Base-by-base conservation (phyloP, 148 eudicot genomes). In the Rhododendron simsii region DNA sequence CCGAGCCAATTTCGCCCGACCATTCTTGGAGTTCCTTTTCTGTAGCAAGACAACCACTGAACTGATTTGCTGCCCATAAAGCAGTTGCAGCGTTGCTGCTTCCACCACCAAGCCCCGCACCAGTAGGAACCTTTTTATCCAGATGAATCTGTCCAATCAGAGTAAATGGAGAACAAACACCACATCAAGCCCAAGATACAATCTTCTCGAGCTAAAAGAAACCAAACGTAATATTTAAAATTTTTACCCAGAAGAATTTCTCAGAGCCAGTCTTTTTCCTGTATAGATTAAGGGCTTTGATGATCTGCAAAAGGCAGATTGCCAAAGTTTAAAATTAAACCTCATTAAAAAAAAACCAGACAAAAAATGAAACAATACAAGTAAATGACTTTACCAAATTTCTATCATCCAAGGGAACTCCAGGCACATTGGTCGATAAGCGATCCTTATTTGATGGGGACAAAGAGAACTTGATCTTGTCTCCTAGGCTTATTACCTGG, bases 31-130 rank as follows among this genome's bases (percentile, higher is more conserved):
- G 98, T 50, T 97, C 94, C 86, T 94, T 92, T 87, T 94, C 98
- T 20, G 96, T 89, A 28, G 96, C 99, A 91, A 94, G 86, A 83
- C 96, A 89, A 71, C 96, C 98, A 89, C 91, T 91, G 83, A 97
- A 97, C 75, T 94, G 98, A 90, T 97, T 97, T 86, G 96, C 98
- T 30, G 99, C 99, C 99, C 99, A 97, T 81, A 97, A 87, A 84
- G 99, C 92, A 83, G 99, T 97, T 69, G 99, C 99, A 83, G 99
- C 99, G 85, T 97, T 97, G 85, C 99, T 94, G 88, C 99, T 97
- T 81, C 99, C 99, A 81, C 98, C 99, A 33, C 98, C 98, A 74
- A 97, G 95, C 53, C 99, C 99, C 61, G 99, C 99, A 71, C 99
- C 99, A 0, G 99, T 97, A 2, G 99, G 99, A 84, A 97, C 99